Evolutionary conservation across 257 asterid genomes (phyloP), one percentile per base, ranked within the genome.

Genomic region (Forsythia suspensa): DNA sequence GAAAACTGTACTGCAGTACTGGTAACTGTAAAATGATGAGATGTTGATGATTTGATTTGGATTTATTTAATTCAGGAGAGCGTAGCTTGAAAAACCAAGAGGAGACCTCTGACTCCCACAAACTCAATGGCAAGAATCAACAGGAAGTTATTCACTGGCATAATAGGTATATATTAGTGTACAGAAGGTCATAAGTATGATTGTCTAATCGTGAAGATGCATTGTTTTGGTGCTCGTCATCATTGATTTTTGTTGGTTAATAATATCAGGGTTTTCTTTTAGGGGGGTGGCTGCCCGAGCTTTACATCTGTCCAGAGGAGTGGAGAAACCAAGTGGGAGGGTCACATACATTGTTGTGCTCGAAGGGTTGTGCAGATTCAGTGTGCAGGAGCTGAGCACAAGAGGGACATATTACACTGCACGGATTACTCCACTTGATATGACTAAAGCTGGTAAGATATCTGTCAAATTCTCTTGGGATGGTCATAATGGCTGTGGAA

Each of bases 241-340:
- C 40, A 65, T 79, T 80, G 75, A 55, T n/a, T 40, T 52, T 76
- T 77, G 66, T 80, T 75, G 80, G 78, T 78, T 72, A 24, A 44
- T 46, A 63, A 44, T 66, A 55, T 51, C 59, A 68, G 68, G 74
- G 81, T 42, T 75, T 59, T 68, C 38, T 61, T 74, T 80, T 76
- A 90, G 96, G 88, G 97, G 96, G 82, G 98, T 94, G 76, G 98
- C 96, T 72, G 99, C 98, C 73, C 95, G 99, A 71, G 99, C 98
- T 79, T 89, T 96, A 73, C 98, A 94, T 87, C 91, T 96, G 79
- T 94, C 98, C 44, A 92, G 98, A 85, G 99, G 97, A 82, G 98
- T 94, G 86, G 97, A 96, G 86, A 94, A 96, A 92, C 97, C 99
- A 52, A 96, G 99, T 76, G 99, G 99, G 79, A 92, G 97, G 86